Percentiles rank a stretch among this genome's conserved stretches.
Conservation (phyloP, 257 asterid species). For the Verbena officinalis region DNA sequence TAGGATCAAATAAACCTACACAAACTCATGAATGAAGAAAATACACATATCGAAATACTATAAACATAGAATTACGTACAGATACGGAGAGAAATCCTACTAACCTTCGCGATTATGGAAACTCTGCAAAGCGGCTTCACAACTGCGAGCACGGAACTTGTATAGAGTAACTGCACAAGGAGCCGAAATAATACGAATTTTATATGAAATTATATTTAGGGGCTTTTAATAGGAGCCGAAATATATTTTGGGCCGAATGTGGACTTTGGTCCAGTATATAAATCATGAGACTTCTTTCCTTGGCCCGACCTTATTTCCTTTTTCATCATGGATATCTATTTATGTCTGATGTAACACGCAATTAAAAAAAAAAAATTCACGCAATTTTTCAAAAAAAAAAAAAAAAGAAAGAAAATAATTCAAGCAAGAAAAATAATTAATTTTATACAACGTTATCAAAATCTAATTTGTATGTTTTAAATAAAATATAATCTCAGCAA, state of each 20-base stretch:
- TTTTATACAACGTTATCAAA: background rate
- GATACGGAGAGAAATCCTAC: background rate
- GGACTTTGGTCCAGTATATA: too few relatives aligned
- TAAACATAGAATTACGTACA: background rate
- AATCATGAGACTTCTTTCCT: too few relatives aligned
- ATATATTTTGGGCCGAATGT: too few relatives aligned
- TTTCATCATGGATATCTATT: too few relatives aligned
- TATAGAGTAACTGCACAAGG: background rate
- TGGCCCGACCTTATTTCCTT: too few relatives aligned
- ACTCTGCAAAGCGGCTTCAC: conserved; percentile 9
- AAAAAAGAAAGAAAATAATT: too few relatives aligned
- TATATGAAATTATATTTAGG: conserved; percentile 1
- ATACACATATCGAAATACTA: background rate
- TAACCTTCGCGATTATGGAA: conserved; percentile 28
- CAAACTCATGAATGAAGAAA: background rate
- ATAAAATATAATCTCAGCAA: background rate
- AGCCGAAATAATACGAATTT: background rate
- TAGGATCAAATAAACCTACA: conserved; percentile 22
- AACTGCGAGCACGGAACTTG: background rate
- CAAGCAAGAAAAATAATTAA: too few relatives aligned
- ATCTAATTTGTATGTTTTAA: background rate
- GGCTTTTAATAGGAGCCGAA: too few relatives aligned
- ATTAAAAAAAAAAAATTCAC: too few relatives aligned
- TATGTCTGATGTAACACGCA: too few relatives aligned
- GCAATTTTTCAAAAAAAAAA: too few relatives aligned